Evolutionary conservation across 768 basidiomycete genomes (phyloP).

Genomic region (Baorangia bicolor): DNA sequence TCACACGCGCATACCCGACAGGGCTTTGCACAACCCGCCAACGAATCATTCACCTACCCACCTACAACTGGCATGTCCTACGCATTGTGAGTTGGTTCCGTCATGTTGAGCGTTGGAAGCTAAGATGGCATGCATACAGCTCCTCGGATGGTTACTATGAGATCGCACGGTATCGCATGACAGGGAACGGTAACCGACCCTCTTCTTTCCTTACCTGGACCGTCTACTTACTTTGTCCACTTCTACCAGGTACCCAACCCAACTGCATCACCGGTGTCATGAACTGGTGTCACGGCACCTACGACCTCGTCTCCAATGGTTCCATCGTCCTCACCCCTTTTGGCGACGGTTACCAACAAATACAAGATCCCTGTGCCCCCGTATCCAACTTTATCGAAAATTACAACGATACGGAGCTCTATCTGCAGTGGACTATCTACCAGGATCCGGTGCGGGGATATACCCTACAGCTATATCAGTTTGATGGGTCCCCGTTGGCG

Average conservation of each 20-base stretch:
- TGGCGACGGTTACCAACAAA: conserved; percentile 89
- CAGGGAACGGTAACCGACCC: conserved; percentile 63
- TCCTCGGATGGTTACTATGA: conserved; percentile 79
- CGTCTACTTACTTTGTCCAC: background rate
- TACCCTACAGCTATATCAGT: conserved; percentile 76
- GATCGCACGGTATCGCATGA: conserved; percentile 87
- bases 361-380: conserved; percentile 92
- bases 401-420: conserved; percentile 77
- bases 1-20: conserved; percentile 29
- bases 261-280: conserved; percentile 88
- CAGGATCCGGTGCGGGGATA: conserved; percentile 57
- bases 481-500: conserved; percentile 73
- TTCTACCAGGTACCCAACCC: conserved; percentile 67
- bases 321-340: conserved; percentile 75
- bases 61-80: conserved; percentile 81
- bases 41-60: conserved; percentile 82
- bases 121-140: conserved; percentile 37
- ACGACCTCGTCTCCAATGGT: conserved; percentile 66
- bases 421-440: conserved; percentile 68
- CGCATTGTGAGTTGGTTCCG: conserved; percentile 66
- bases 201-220: background rate
- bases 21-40: conserved; percentile 84
- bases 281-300: conserved; percentile 88
- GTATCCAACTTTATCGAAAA: conserved; percentile 82
- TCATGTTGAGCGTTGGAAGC: background rate